phyloP scores from a whole-genome alignment of 2,329 filamentous ascomycete genomes.

The Rhytidhysteron rufulum region DNA sequence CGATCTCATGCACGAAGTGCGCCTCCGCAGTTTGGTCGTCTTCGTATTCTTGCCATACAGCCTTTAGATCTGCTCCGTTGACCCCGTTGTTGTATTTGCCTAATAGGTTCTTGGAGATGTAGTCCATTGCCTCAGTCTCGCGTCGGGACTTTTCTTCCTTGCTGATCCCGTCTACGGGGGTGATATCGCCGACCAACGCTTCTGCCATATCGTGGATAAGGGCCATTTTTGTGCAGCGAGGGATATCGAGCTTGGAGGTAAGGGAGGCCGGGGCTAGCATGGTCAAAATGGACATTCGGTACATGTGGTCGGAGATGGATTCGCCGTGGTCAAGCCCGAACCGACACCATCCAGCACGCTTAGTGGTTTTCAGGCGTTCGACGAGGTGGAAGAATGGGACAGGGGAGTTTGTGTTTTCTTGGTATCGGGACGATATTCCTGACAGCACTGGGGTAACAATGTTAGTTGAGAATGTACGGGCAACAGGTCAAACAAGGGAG shows the following conservation, averaged over 20 bases:
- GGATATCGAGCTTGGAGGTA: conserved; percentile 67
- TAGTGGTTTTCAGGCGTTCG: conserved; percentile 90
- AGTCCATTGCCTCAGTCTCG: conserved; percentile 89
- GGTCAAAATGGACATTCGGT: conserved; percentile 95
- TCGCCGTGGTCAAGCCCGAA: conserved; percentile 76
- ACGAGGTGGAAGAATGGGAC: conserved; percentile 92
- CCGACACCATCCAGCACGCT: conserved; percentile 91
- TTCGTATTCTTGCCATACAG: conserved; percentile 94
- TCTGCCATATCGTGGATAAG: conserved; percentile 98
- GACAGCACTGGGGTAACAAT: conserved; percentile 52
- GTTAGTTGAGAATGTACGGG: conserved; percentile 1
- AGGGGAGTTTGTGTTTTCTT: conserved; percentile 65
- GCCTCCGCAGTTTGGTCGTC: conserved; percentile 79
- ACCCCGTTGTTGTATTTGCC: conserved; percentile 69
- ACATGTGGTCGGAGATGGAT: conserved; percentile 98
- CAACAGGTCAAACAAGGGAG: background rate
- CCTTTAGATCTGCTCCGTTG: conserved; percentile 67
- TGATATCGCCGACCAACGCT: conserved; percentile 91
- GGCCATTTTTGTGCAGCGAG: conserved; percentile 90
- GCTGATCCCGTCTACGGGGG: conserved; percentile 78
- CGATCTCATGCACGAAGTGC: conserved; percentile 90
- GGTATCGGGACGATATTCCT: conserved; percentile 56
- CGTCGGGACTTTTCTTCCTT: conserved; percentile 88
- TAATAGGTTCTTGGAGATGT: conserved; percentile 69
- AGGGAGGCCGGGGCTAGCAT: conserved; percentile 82